phyloP scores from a whole-genome alignment of 495 filamentous ascomycete species.

The Hypoxylon lienhwacheense region DNA sequence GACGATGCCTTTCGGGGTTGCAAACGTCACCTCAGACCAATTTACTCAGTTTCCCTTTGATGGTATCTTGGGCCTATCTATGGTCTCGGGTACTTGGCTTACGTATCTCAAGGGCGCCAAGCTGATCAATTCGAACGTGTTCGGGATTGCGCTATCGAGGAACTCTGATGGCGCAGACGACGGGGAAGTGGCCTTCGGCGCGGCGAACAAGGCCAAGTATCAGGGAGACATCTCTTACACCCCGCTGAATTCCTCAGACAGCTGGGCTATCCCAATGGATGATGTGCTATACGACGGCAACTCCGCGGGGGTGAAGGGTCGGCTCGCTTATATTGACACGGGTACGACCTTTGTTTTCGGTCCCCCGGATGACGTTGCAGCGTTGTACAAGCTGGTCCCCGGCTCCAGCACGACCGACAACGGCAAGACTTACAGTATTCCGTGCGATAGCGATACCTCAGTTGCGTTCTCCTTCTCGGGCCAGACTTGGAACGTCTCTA shows the following conservation, averaged over 20 bases:
- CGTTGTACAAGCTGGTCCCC: conserved; percentile 66
- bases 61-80: conserved; percentile 81
- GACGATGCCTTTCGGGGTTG: conserved; percentile 67
- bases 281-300: conserved; percentile 62
- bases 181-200: conserved; percentile 77
- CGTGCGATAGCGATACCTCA: conserved; percentile 62
- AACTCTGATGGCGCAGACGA: conserved; percentile 63
- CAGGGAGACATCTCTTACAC: conserved; percentile 68
- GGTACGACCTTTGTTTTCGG: conserved; percentile 77
- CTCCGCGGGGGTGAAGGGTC: conserved; percentile 50
- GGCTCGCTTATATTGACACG: conserved; percentile 73
- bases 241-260: conserved; percentile 43
- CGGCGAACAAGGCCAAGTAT: conserved; percentile 64
- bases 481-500: conserved; percentile 61
- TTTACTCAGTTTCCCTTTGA: conserved; percentile 79
- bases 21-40: conserved; percentile 63
- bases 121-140: conserved; percentile 62
- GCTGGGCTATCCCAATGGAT: conserved; percentile 72
- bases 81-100: conserved; percentile 64
- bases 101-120: conserved; percentile 59
- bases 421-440: conserved; percentile 64
- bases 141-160: conserved; percentile 68
- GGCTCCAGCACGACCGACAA: conserved; percentile 49
- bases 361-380: conserved; percentile 63
- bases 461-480: conserved; percentile 48